Evolutionary conservation across 257 asterid species (phyloP), one percentile per base, ranked within the genome.

Genomic region (Solanum tarapatanum): DNA sequence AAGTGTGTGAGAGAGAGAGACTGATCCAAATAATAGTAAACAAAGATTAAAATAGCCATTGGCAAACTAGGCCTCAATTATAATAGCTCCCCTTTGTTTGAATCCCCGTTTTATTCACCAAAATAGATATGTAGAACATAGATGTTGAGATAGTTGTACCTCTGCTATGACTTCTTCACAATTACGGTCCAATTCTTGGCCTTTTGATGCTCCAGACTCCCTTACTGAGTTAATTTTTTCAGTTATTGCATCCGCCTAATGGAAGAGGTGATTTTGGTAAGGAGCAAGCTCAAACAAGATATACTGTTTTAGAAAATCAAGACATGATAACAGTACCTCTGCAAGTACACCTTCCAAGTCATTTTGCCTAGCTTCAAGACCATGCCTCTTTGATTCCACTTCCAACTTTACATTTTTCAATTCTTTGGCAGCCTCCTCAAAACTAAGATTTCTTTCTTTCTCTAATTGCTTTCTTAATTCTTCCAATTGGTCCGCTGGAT

Each of bases 261-360:
- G 32, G 76, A 66, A 74, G 87, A 30, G 83, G 83, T 86, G 85
- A 45, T 43, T 30, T 73, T 45, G 74, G 74, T 21, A 60, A n/a
- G 51, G 86, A 76, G 51, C 88, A 39, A 51, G 45, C 21, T 8
- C 8, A 23, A 80, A 45, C 68, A 80, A 28, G 68, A 80, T 43
- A 43, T 8, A 43, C 39, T 26, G 68, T 26, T 45, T 26, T 26
- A 23, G 85, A 66, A 30, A 73, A 84, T 77, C 85, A 58, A 88
- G 68, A 32, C 75, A 86, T 74, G 72, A 17, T 21, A 86, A 72
- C 58, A 19, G 37, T 90, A 94, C 98, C 98, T 95, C 95, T 41
- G 91, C 92, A 70, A 95, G 90, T 84, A 90, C 88, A 48, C 93
- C 90, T 87, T 95, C 98, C 91, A 96, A 93, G 86, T 93, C 92